A percentile compares a stretch with the other conserved stretches of the same genome.
Evolutionary conservation across 176 grass and related monocot genomes (phyloP).

Genomic region (Echinochloa phyllopogon): DNA sequence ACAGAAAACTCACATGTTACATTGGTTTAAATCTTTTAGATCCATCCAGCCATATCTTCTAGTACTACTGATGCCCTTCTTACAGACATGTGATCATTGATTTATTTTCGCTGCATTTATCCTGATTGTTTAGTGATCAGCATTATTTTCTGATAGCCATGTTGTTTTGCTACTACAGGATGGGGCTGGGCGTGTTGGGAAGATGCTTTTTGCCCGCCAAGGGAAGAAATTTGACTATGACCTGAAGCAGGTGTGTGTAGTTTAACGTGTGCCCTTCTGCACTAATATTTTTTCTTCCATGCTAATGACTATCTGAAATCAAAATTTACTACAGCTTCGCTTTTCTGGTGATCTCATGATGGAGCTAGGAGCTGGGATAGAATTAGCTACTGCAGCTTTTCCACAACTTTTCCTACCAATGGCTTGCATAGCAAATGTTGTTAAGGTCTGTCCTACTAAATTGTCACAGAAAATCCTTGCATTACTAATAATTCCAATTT

Average conservation of each 20-base stretch:
- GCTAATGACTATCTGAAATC: conserved; percentile 32
- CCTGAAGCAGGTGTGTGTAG: conserved; percentile 79
- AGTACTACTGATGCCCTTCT: neutral
- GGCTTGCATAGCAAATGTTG: conserved; percentile 96
- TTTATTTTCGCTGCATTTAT: conserved; percentile 20
- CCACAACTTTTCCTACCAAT: conserved; percentile 90
- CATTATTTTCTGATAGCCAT: neutral
- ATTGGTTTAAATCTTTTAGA: neutral
- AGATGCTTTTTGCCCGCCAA: conserved; percentile 99
- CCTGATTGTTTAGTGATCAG: neutral
- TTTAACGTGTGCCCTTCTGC: conserved; percentile 7
- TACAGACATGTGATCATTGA: neutral
- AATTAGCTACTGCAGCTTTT: conserved; percentile 80
- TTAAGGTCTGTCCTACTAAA: conserved; percentile 62
- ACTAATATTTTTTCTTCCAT: neutral
- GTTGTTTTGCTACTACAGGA: conserved; percentile 61
- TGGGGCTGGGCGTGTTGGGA: conserved; percentile 94
- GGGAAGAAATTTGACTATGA: conserved; percentile 99
- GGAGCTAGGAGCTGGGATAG: conserved; percentile 90
- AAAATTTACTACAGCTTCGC: conserved; percentile 66
- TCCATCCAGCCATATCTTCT: neutral
- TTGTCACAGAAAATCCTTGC: neutral
- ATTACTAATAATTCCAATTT: neutral
- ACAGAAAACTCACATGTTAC: neutral
- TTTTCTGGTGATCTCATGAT: conserved; percentile 89